Percentiles rank a stretch among this genome's conserved stretches.
phyloP scores from a whole-genome alignment of 805 yeast genomes.

The Candida oleophila region DNA sequence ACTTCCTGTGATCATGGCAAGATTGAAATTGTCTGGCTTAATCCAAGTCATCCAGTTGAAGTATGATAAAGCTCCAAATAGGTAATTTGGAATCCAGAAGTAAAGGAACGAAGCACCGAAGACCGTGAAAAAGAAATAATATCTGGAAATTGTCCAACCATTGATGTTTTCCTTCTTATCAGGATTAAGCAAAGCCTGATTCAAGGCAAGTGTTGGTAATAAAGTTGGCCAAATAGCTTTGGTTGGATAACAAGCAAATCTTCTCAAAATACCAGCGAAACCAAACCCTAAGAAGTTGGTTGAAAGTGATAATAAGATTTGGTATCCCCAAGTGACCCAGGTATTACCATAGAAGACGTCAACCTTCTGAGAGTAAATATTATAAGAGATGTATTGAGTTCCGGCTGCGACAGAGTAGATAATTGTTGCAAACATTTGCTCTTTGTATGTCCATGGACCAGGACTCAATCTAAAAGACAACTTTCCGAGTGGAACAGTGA shows the following conservation, averaged over 20 bases:
- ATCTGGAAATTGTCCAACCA: constrained; percentile 31
- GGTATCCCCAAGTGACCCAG: constrained; percentile 24
- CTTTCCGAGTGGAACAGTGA: constrained; percentile 14
- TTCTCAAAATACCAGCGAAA: constrained; percentile 26
- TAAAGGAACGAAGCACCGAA: constrained; percentile 33
- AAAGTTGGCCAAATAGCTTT: constrained; percentile 18
- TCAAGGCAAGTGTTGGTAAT: constrained; percentile 18
- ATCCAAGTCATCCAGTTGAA: constrained; percentile 64
- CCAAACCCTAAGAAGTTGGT: constrained; percentile 30
- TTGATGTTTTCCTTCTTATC: constrained; percentile 26
- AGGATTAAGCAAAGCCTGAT: constrained; percentile 26
- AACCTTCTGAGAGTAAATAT: constrained; percentile 21
- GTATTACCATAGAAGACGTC: constrained; percentile 25
- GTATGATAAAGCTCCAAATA: constrained; percentile 40
- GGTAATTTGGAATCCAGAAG: constrained; percentile 46
- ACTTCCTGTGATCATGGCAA: constrained; percentile 51
- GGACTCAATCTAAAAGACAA: constrained; percentile 42
- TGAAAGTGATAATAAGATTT: constrained; percentile 22
- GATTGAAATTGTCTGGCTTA: constrained; percentile 45
- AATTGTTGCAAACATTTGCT: constrained; percentile 62
- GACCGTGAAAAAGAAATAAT: constrained; percentile 19
- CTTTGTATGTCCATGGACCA: constrained; percentile 64
- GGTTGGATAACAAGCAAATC: constrained; percentile 10
- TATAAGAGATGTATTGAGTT: constrained; percentile 19
- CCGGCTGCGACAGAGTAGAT: constrained; percentile 34